A percentile compares a stretch with the other conserved stretches of the same genome.
Conservation (phyloP, 192 early-diverging fungal genomes). For the Pecoramyces ruminantium region DNA sequence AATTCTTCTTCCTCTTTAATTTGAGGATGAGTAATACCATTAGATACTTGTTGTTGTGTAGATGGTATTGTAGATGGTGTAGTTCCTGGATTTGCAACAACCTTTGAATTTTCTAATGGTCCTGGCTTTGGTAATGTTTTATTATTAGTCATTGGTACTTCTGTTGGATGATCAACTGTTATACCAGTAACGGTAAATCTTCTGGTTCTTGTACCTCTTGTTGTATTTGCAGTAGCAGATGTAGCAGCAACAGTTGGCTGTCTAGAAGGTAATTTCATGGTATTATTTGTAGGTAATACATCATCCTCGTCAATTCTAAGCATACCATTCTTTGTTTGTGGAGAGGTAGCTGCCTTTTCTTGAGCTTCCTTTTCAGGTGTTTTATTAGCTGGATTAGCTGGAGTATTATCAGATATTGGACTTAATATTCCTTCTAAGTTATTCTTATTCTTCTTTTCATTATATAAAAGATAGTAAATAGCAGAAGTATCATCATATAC, state of each 20-base stretch:
- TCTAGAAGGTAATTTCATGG: not conserved
- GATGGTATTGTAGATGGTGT: not conserved
- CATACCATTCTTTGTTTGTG: not conserved
- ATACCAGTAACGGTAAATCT: not conserved
- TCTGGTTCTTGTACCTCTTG: not conserved
- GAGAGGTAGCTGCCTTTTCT: not conserved
- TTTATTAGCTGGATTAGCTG: not conserved
- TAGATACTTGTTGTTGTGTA: not conserved
- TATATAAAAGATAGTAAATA: slow-evolving; percentile 43
- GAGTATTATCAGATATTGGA: not conserved
- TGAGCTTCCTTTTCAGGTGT: not conserved
- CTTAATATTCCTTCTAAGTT: not conserved
- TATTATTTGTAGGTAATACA: not conserved
- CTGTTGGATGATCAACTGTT: not conserved
- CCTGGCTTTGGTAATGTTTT: not conserved
- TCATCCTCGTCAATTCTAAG: not conserved
- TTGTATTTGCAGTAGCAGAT: not conserved
- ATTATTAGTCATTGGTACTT: not conserved
- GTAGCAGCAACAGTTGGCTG: not conserved
- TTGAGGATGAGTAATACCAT: not conserved
- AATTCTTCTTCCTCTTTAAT: not conserved
- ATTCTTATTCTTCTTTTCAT: slow-evolving; percentile 4
- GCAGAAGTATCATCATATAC: slow-evolving; percentile 36
- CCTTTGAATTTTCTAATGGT: not conserved
- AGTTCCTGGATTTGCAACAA: not conserved